phyloP scores from a whole-genome alignment of 495 filamentous ascomycete genomes.

The Penicillium turbatum region DNA sequence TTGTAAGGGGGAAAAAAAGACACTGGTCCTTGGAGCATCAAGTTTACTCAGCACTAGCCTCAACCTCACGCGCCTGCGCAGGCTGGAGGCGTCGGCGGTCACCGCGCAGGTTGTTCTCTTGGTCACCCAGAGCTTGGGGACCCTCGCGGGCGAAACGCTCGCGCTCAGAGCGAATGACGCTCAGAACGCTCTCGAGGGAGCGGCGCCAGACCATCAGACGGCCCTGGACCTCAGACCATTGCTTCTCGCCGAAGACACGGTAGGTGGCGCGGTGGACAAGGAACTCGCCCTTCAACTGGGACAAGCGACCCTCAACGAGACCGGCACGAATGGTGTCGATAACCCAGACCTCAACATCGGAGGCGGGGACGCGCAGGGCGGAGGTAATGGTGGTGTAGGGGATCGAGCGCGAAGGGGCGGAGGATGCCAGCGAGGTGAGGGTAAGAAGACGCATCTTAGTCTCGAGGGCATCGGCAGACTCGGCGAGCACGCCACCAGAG shows the following conservation, averaged over 20 bases:
- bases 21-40: conserved; percentile 24
- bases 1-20: conserved; percentile 21
- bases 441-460: conserved; percentile 95
- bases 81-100: conserved; percentile 36
- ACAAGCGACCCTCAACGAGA: conserved; percentile 90
- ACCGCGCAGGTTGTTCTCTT: conserved; percentile 29
- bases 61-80: conserved; percentile 33
- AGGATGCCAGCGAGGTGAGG: conserved; percentile 80
- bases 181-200: conserved; percentile 68
- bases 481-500: conserved; percentile 43
- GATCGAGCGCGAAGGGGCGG: conserved; percentile 73
- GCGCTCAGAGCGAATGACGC: conserved; percentile 72
- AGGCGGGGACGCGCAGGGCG: conserved; percentile 70
- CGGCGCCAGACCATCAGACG: conserved; percentile 85
- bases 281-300: conserved; percentile 86
- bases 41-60: conserved; percentile 29
- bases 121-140: conserved; percentile 33
- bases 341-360: conserved; percentile 95
- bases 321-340: conserved; percentile 95
- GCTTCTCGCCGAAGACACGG: conserved; percentile 93
- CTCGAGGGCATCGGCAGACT: conserved; percentile 74
- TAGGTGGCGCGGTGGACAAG: conserved; percentile 91
- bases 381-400: conserved; percentile 78
- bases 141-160: conserved; percentile 54
- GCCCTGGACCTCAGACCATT: conserved; percentile 91